Percentiles rank a stretch among this genome's conserved stretches.
Evolutionary conservation across 129 eudicot species (phyloP).

Genomic region (Flaveria ramosissima): DNA sequence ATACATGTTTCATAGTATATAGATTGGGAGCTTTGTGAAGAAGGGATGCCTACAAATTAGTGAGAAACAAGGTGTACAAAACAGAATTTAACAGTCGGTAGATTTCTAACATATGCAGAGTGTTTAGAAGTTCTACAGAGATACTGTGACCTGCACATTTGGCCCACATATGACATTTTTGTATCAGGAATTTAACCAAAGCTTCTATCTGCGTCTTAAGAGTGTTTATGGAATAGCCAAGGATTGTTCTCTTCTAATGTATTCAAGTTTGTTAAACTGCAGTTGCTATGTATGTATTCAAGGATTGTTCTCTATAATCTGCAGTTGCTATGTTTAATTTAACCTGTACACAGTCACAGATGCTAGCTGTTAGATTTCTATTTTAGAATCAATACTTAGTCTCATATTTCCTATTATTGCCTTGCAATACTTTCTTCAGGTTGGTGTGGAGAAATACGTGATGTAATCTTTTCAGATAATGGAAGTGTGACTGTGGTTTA

Average conservation of each 20-base stretch:
- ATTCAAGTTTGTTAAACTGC: not conserved
- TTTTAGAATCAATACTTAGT: not conserved
- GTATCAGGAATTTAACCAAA: not conserved
- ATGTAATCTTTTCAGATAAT: slow-evolving; percentile 84
- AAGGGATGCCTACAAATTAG: not conserved
- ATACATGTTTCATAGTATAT: not conserved
- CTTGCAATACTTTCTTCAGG: slow-evolving; percentile 44
- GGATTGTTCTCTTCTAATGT: slow-evolving; percentile 2
- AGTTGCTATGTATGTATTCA: not conserved
- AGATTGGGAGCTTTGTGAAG: not conserved
- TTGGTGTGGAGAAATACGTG: slow-evolving; percentile 99
- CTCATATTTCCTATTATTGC: not conserved
- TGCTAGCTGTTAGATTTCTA: not conserved
- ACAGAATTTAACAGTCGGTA: not conserved
- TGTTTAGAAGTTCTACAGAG: not conserved
- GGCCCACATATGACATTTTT: not conserved
- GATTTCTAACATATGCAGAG: slow-evolving; percentile 10
- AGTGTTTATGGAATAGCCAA: slow-evolving; percentile 2
- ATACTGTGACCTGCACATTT: not conserved
- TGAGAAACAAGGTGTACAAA: not conserved
- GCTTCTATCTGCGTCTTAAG: slow-evolving; percentile 1
- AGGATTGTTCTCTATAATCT: not conserved
- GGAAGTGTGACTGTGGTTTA: slow-evolving; percentile 96
- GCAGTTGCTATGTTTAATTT: slow-evolving; percentile 3
- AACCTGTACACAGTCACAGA: slow-evolving; percentile 5